Base-by-base conservation (phyloP, 2,329 filamentous ascomycete species). In the Neurospora sp. region DNA sequence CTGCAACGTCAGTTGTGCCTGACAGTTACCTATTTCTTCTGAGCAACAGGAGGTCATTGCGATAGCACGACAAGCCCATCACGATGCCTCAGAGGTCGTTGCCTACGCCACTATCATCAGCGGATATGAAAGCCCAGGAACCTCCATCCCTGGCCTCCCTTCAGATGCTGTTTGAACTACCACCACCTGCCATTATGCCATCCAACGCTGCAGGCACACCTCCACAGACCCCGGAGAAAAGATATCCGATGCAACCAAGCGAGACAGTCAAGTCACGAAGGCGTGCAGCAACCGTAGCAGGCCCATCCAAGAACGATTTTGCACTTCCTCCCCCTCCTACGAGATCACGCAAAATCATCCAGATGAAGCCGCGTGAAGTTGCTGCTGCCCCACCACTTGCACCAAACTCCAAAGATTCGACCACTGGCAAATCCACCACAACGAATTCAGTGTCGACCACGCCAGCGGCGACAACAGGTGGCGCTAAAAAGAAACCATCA, bases 321-420 rank as follows among this genome's bases (percentile, higher is more conserved):
- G 87, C 91, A 10, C 86, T 99, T 17, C 96, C 96, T 23, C 96
- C 96, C 10, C 96, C 95, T 17, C 96, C 96, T 0, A 97, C 94
- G 3, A 86, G 95, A 73, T 92, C 93, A 58, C 90, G 95, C 76
- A 98, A 96, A 82, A 98, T 99, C 78, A 98, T 98, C 71, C 95
- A 98, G 81, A 97, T 98, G 94, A 97, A 97, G 80, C 95, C 87
- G 19, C 81, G 83, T 36, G 76, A 80, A 38, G 82, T 87, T 74
- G 75, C 77, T 58, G 71, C 68, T 58, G 38, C 74, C 67, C 52
- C 13, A 36, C 52, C 23, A 62, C 52, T 17, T 62, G 28, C 52
- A 17, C 23, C 52, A 62, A 62, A 33, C 13, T 36, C 52, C 8
- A 62, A 62, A 36, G 52, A 36, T 36, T 62, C 52, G 38, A 68